These are phyloP conservation scores for Pythium plurisporium DNA, from an alignment of 352 stramenopile species.

Conservation along the genomic window DNA sequence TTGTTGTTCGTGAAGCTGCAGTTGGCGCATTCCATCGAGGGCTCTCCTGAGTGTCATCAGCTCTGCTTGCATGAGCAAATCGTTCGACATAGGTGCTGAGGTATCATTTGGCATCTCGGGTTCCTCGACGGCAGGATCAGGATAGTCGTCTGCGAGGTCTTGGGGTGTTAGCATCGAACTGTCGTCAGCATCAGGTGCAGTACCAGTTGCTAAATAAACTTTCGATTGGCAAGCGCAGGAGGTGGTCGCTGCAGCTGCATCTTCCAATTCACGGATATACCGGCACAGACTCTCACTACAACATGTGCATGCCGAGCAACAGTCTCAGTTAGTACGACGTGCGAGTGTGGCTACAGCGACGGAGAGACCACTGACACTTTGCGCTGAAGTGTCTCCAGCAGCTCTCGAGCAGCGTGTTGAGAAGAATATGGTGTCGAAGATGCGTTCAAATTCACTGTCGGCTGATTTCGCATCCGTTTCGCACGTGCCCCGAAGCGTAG, in stretches of 20 bases:
- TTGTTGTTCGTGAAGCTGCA: conserved; percentile 23
- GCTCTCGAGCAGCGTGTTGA: neutral
- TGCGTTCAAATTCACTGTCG: conserved; percentile 52
- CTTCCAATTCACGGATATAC: conserved; percentile 55
- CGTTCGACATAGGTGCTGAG: conserved; percentile 2
- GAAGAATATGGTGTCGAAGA: conserved; percentile 15
- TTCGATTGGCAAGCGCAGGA: neutral
- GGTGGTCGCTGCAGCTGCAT: conserved; percentile 3
- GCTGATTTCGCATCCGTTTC: conserved; percentile 75
- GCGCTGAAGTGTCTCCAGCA: conserved; percentile 43
- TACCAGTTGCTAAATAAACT: too few relatives aligned
- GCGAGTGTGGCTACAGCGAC: too few relatives aligned
- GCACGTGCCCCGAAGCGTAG: conserved; percentile 88
- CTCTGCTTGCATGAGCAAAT: conserved; percentile 48
- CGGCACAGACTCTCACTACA: conserved; percentile 37
- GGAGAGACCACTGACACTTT: conserved; percentile 38
- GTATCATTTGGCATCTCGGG: neutral
- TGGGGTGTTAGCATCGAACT: neutral
- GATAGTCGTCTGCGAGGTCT: neutral
- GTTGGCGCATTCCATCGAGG: conserved; percentile 33
- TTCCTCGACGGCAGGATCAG: neutral
- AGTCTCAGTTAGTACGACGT: too few relatives aligned
- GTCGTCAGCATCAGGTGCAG: too few relatives aligned
- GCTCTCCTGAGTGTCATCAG: conserved; percentile 38
- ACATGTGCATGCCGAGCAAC: neutral